A percentile compares a stretch with the other conserved stretches of the same genome.
Evolutionary conservation across 2,329 filamentous ascomycete genomes (phyloP).

Genomic region (Aspergillus caelatus): DNA sequence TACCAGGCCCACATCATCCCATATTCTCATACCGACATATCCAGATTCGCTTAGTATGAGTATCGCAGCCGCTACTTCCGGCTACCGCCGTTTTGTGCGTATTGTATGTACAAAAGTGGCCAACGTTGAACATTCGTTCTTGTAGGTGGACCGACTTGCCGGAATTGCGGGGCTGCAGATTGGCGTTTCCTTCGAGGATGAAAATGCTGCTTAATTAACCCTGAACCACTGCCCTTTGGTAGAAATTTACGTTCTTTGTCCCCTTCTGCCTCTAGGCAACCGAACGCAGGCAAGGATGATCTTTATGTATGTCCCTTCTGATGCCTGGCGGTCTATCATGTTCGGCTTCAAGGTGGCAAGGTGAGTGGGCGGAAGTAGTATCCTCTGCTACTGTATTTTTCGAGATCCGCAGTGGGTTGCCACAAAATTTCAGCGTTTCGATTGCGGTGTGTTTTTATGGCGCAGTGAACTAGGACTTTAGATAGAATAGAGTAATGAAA

Average conservation of each 20-base stretch:
- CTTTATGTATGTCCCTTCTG: background rate
- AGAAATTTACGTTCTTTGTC: background rate
- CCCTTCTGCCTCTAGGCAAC: background rate
- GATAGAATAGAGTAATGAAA: background rate
- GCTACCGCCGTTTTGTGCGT: slow-evolving; percentile 14
- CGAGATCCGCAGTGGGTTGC: slow-evolving; percentile 28
- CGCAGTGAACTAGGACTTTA: slow-evolving; percentile 9
- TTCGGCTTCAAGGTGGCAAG: background rate
- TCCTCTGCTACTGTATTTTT: slow-evolving; percentile 1
- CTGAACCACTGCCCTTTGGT: background rate
- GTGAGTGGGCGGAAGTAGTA: background rate
- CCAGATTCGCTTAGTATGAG: slow-evolving; percentile 3
- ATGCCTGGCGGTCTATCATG: background rate
- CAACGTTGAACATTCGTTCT: slow-evolving; percentile 10
- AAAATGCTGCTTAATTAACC: slow-evolving; percentile 6
- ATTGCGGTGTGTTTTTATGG: slow-evolving; percentile 21
- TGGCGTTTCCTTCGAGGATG: slow-evolving; percentile 3
- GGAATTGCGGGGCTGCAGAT: slow-evolving; percentile 21
- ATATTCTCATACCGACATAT: slow-evolving; percentile 2
- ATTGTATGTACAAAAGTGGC: slow-evolving; percentile 1
- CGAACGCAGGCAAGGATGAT: background rate
- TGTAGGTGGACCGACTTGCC: slow-evolving; percentile 18
- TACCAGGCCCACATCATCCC: slow-evolving; percentile 12
- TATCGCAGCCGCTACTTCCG: slow-evolving; percentile 14
- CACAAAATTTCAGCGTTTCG: slow-evolving; percentile 18